Evolutionary conservation across 768 basidiomycete genomes (phyloP).

Genomic region (Crucibulum laeve): DNA sequence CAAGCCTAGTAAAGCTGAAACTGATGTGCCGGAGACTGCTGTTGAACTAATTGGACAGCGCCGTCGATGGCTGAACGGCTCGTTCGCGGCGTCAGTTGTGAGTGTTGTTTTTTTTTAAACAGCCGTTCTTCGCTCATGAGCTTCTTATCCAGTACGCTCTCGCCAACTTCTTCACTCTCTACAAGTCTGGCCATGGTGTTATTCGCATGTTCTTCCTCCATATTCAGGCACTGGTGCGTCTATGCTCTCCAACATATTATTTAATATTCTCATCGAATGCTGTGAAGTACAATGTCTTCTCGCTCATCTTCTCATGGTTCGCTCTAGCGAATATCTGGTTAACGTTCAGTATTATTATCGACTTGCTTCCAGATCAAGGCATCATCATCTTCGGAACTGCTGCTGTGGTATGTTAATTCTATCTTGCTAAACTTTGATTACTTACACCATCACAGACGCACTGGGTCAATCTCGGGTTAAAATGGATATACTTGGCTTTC

Average conservation of each 20-base stretch:
- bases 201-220: slow-evolving; percentile 97
- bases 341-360: slow-evolving; percentile 94
- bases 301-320: slow-evolving; percentile 90
- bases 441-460: slow-evolving; percentile 53
- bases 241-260: slow-evolving; percentile 1
- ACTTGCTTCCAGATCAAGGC: slow-evolving; percentile 58
- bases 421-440: not conserved
- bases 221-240: slow-evolving; percentile 79
- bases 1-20: slow-evolving; percentile 94
- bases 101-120: slow-evolving; percentile 20
- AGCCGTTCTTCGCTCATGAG: slow-evolving; percentile 54
- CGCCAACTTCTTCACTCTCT: slow-evolving; percentile 54
- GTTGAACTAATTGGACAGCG: slow-evolving; percentile 93
- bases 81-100: slow-evolving; percentile 88
- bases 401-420: slow-evolving; percentile 51
- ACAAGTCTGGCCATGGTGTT: slow-evolving; percentile 80
- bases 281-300: slow-evolving; percentile 76
- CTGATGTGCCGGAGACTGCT: slow-evolving; percentile 93
- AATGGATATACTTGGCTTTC: slow-evolving; percentile 87
- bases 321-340: slow-evolving; percentile 90
- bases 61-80: slow-evolving; percentile 95
- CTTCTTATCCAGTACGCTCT: slow-evolving; percentile 36
- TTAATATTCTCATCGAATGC: not conserved
- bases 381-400: slow-evolving; percentile 71
- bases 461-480: slow-evolving; percentile 79